Evolutionary conservation across 805 yeast species (phyloP).

Genomic region (Tetrapisispora namnaoensis): DNA sequence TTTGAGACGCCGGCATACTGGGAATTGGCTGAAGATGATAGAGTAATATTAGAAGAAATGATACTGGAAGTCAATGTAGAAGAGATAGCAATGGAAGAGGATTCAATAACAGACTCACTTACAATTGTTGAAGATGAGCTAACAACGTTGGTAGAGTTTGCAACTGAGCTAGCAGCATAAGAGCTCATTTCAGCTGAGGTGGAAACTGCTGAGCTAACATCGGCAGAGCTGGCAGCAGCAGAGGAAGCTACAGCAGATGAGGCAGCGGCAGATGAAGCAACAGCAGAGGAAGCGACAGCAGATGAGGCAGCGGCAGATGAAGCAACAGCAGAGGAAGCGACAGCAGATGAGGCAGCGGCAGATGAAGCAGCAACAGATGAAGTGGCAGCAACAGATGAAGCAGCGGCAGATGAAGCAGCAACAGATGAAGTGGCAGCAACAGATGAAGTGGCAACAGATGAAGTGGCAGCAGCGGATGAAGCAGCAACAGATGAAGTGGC

Average conservation of each 20-base stretch:
- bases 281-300: background rate
- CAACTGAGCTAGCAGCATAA: background rate
- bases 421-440: background rate
- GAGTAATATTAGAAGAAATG: constrained; percentile 22
- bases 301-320: background rate
- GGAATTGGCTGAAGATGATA: constrained; percentile 2
- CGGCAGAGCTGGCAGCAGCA: constrained; percentile 1
- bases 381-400: constrained; percentile 4
- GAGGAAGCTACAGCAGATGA: constrained; percentile 2
- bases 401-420: constrained; percentile 2
- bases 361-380: background rate
- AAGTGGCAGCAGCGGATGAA: constrained; percentile 3
- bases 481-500: constrained; percentile 2
- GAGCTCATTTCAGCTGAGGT: background rate
- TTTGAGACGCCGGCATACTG: background rate
- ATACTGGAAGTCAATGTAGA: constrained; percentile 6
- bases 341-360: background rate
- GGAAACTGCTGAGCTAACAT: background rate
- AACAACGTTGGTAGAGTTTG: background rate
- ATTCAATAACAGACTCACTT: background rate
- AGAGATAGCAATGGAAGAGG: constrained; percentile 9
- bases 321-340: background rate
- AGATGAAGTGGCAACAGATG: constrained; percentile 3
- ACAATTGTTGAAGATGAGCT: too few species aligned
- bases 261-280: constrained; percentile 6